Conservation (phyloP, 306 rosid genomes). For the Oemleria cerasiformis region DNA sequence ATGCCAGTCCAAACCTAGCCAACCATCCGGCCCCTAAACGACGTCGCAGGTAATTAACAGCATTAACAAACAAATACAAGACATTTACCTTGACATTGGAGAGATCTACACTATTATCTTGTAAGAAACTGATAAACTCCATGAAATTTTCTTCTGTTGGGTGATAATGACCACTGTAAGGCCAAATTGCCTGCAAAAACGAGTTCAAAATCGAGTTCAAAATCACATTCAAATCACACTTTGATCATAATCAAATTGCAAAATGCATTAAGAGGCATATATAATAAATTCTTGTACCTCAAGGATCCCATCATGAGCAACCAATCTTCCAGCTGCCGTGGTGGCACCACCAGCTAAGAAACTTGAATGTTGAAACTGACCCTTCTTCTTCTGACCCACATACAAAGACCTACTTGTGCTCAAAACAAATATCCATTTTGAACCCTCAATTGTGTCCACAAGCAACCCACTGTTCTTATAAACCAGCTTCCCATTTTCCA, state of each 20-base stretch:
- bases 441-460: slow-evolving; percentile 56
- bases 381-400: slow-evolving; percentile 81
- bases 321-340: slow-evolving; percentile 93
- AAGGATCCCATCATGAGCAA: slow-evolving; percentile 60
- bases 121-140: slow-evolving; percentile 74
- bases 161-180: slow-evolving; percentile 92
- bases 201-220: not conserved
- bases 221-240: not conserved
- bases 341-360: slow-evolving; percentile 89
- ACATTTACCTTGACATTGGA: slow-evolving; percentile 67
- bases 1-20: no score
- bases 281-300: slow-evolving; percentile 38
- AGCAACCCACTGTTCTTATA: slow-evolving; percentile 41
- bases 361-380: slow-evolving; percentile 81
- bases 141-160: slow-evolving; percentile 89
- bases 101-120: slow-evolving; percentile 76
- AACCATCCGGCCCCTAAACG: no score
- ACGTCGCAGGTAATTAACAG: no score
- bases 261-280: not conserved
- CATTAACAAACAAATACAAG: not conserved
- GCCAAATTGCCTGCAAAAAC: slow-evolving; percentile 81
- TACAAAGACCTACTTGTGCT: slow-evolving; percentile 79
- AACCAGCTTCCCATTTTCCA: slow-evolving; percentile 61
- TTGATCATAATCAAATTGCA: not conserved
- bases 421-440: slow-evolving; percentile 89